Conservation (phyloP, 805 yeast species). For the Saccharomycopsis babjevae region DNA sequence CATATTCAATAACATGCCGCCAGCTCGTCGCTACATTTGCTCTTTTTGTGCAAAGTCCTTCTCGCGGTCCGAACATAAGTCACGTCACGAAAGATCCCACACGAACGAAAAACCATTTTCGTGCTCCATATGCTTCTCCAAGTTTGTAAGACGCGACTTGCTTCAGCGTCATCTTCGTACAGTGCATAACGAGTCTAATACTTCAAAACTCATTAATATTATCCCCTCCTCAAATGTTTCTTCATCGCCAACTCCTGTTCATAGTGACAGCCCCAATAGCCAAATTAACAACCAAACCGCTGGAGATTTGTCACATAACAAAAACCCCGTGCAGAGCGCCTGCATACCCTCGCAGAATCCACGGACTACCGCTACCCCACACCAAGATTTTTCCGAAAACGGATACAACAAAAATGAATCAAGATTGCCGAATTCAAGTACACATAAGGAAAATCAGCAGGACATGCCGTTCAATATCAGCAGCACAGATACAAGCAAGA, state of each 20-base stretch:
- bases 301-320: not conserved
- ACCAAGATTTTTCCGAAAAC: not conserved
- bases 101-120: constrained; percentile 74
- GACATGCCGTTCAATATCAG: not conserved
- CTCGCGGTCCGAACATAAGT: constrained; percentile 69
- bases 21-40: constrained; percentile 63
- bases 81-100: constrained; percentile 71
- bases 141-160: constrained; percentile 70
- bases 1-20: constrained; percentile 19
- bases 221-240: not conserved
- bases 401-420: not conserved
- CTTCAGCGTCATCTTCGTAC: constrained; percentile 71
- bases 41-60: constrained; percentile 73
- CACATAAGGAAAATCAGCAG: not conserved
- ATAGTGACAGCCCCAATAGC: too few species aligned
- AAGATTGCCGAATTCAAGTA: too few species aligned
- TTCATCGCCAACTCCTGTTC: not conserved
- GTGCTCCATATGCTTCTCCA: constrained; percentile 57
- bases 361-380: not conserved
- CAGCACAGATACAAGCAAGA: not conserved
- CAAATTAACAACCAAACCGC: not conserved
- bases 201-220: constrained; percentile 12
- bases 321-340: not conserved
- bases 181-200: constrained; percentile 38
- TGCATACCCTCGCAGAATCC: not conserved